These are phyloP conservation scores for Quercus bicolor DNA, from an alignment of 306 rosid species.

Conservation along the genomic window DNA sequence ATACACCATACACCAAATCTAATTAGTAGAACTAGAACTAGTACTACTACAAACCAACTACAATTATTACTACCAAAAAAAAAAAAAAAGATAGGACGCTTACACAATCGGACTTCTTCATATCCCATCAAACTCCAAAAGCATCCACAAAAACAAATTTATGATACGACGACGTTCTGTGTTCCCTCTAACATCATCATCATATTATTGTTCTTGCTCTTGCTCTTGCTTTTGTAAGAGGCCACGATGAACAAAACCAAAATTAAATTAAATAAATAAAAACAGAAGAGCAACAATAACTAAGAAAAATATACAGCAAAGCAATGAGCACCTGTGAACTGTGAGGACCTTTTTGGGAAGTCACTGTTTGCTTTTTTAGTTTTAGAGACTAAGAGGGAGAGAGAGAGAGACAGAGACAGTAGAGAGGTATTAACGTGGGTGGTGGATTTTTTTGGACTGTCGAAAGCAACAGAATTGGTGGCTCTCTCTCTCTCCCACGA, in stretches of 20 bases:
- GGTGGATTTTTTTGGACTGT: neutral
- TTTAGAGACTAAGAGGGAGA: neutral
- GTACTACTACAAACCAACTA: neutral
- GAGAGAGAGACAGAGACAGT: neutral
- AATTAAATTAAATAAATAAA: neutral
- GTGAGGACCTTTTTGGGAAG: neutral
- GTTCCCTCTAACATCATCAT: neutral
- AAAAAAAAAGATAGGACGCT: neutral
- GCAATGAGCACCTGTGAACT: neutral
- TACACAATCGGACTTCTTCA: conserved; percentile 19
- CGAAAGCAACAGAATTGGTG: neutral
- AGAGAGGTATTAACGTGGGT: neutral
- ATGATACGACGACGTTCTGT: neutral
- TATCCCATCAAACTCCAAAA: conserved; percentile 8
- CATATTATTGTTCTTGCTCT: neutral
- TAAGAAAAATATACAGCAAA: neutral
- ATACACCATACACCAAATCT: too few species aligned
- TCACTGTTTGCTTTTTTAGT: too few species aligned
- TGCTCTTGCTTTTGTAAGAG: too few species aligned
- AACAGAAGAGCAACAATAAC: neutral
- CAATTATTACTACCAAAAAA: neutral
- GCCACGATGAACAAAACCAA: neutral
- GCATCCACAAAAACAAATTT: neutral
- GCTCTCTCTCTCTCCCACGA: neutral
- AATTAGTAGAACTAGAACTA: neutral